Percentiles rank a stretch among this genome's conserved stretches.
Conservation (phyloP, 345 rosid species). For the Abelmoschus esculentus region DNA sequence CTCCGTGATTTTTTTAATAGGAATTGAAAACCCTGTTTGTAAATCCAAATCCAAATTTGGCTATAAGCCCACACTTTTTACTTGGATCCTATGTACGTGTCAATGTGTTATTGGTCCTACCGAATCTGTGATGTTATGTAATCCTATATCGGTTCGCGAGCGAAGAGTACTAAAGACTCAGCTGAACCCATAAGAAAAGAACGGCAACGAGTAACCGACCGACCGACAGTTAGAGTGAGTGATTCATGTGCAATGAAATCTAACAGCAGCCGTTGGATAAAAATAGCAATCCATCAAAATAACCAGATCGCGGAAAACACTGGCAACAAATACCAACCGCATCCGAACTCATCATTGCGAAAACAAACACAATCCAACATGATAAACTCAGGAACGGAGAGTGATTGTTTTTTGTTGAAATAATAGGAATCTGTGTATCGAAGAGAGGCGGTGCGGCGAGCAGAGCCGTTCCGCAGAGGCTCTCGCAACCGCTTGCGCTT, state of each 20-base stretch:
- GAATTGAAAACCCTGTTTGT: neutral
- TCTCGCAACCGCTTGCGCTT: slow-evolving; percentile 26
- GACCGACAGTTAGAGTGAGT: neutral
- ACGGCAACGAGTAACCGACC: neutral
- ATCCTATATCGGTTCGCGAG: neutral
- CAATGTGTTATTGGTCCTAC: neutral
- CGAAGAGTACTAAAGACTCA: neutral
- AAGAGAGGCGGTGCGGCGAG: slow-evolving; percentile 31
- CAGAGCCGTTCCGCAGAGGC: slow-evolving; percentile 32
- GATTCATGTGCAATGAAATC: neutral
- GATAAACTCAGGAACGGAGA: slow-evolving; percentile 1
- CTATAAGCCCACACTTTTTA: neutral
- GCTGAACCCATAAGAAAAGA: neutral
- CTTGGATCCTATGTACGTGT: neutral
- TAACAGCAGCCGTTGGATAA: neutral
- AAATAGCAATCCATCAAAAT: neutral
- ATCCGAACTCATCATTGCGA: neutral
- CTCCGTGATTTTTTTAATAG: no score
- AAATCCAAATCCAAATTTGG: no score
- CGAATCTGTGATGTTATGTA: neutral
- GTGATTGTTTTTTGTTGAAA: neutral
- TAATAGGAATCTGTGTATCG: slow-evolving; percentile 38
- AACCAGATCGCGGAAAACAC: neutral
- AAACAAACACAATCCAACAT: neutral
- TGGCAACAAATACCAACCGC: neutral